Evolutionary conservation across 768 basidiomycete species (phyloP).

Genomic region (Chalciporus sphaerocephalus): DNA sequence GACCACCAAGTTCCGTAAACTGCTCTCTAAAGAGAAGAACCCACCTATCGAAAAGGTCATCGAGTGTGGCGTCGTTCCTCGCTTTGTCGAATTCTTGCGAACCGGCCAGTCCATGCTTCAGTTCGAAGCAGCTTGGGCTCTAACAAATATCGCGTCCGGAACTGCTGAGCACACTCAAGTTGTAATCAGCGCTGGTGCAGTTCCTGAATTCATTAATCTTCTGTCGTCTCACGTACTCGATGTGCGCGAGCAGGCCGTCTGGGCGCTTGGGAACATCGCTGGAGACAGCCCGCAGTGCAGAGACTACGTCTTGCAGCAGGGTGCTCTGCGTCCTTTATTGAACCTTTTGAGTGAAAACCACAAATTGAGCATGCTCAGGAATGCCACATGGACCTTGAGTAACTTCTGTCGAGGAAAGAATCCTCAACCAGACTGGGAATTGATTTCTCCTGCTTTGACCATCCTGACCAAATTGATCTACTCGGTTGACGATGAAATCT

Average conservation of each 20-base stretch:
- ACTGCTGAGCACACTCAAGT: slow-evolving; percentile 98
- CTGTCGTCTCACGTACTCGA: slow-evolving; percentile 92
- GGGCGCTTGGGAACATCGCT: slow-evolving; percentile 99
- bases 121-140: slow-evolving; percentile 98
- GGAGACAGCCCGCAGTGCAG: slow-evolving; percentile 97
- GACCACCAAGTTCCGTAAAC: slow-evolving; percentile 97
- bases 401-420: slow-evolving; percentile 99
- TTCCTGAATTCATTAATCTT: slow-evolving; percentile 96
- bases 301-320: slow-evolving; percentile 92
- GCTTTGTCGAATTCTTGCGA: slow-evolving; percentile 92
- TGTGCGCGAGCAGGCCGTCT: slow-evolving; percentile 98
- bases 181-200: slow-evolving; percentile 90
- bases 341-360: slow-evolving; percentile 91
- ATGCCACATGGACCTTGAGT: slow-evolving; percentile 98
- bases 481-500: slow-evolving; percentile 96
- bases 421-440: slow-evolving; percentile 96
- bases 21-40: slow-evolving; percentile 99
- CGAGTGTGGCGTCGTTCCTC: slow-evolving; percentile 93
- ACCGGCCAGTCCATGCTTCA: slow-evolving; percentile 80
- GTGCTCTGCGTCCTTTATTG: slow-evolving; percentile 89
- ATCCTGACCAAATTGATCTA: slow-evolving; percentile 97
- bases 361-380: slow-evolving; percentile 97
- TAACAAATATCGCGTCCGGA: slow-evolving; percentile 97
- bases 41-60: slow-evolving; percentile 98
- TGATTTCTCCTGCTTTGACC: slow-evolving; percentile 95